Base-by-base conservation (phyloP, 257 asterid species). In the Salvia miltiorrhiza region DNA sequence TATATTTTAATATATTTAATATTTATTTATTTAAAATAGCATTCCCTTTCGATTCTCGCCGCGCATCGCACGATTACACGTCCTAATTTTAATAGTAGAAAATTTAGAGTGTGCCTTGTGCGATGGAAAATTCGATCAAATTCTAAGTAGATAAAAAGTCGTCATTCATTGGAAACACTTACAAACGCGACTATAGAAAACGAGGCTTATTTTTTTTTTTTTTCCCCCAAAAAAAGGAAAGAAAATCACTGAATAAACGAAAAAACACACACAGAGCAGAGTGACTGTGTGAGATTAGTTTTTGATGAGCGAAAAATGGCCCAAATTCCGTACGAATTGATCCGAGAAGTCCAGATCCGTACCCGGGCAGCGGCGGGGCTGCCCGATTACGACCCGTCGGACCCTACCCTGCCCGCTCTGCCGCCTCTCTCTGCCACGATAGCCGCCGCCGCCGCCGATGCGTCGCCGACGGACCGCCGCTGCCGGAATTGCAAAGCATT, bases 401-500 rank as follows among this genome's bases (percentile, higher is more conserved):
- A 83, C 76, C 82, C 87, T 61, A 58, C 72, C 66, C 80, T 85
- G 63, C 92, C 96, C 26, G 72, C 79, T 0, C 68, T 88, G 26
- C 94, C 96, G 43, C 74, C 97, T 62, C 81, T 93, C 71, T 79
- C 93, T 37, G 87, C 88, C 69, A 65, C 83, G 24, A 75, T 93
- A 33, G 86, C 97, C 9, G 63, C 84, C 52, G 90, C 84, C 74
- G 79, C 84, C 53, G 90, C 86, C 20, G 88, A 86, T 74, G 78
- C 86, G 24, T 85, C 97, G 32, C 80, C 86, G 62, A 82, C 87
- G 5, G 39, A 86, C 33, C 88, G 79, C 76, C 92, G 96, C 48
- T 93, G 97, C 80, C 66, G 74, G 26, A 87, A 75, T 72, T 93
- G 98, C 76, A 81, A 83, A 67, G 96, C 88, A 69, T 74, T 73